phyloP scores from a whole-genome alignment of 108 stramenopile genomes.

The Nannochloropsis gaditana region DNA sequence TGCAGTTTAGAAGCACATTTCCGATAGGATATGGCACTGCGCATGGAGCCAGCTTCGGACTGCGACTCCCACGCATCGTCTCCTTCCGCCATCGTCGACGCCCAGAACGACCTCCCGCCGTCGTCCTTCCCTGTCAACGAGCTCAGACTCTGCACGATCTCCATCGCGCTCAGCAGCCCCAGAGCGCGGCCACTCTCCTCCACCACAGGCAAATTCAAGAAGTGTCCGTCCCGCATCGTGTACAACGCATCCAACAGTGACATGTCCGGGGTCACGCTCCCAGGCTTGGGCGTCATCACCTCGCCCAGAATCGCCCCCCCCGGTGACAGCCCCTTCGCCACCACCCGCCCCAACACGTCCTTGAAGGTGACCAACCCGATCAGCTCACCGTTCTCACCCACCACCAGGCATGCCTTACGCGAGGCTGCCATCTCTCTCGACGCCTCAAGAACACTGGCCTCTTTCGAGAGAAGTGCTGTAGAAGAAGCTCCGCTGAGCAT shows the following conservation, averaged over 20 bases:
- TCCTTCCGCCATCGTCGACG: background rate
- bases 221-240: slow-evolving; percentile 79
- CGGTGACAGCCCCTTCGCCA: slow-evolving; percentile 69
- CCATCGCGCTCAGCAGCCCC: slow-evolving; percentile 67
- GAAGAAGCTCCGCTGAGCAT: background rate
- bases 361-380: slow-evolving; percentile 61
- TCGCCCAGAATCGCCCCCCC: slow-evolving; percentile 62
- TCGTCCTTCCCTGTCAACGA: slow-evolving; percentile 48
- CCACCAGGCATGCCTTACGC: slow-evolving; percentile 60
- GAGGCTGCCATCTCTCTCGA: background rate
- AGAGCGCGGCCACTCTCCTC: slow-evolving; percentile 59
- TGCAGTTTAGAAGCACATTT: too few relatives aligned
- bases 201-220: slow-evolving; percentile 74
- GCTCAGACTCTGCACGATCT: slow-evolving; percentile 67
- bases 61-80: background rate
- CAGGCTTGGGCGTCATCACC: slow-evolving; percentile 87
- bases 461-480: background rate
- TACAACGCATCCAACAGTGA: slow-evolving; percentile 61
- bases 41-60: background rate
- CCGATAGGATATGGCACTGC: too few relatives aligned
- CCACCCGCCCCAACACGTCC: slow-evolving; percentile 80
- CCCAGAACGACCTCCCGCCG: background rate
- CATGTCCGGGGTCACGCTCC: slow-evolving; percentile 68
- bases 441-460: background rate
- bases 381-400: slow-evolving; percentile 1